These are phyloP conservation scores for Scedosporium aurantiacum DNA, from an alignment of 2,329 filamentous ascomycete species.

Conservation along the genomic window DNA sequence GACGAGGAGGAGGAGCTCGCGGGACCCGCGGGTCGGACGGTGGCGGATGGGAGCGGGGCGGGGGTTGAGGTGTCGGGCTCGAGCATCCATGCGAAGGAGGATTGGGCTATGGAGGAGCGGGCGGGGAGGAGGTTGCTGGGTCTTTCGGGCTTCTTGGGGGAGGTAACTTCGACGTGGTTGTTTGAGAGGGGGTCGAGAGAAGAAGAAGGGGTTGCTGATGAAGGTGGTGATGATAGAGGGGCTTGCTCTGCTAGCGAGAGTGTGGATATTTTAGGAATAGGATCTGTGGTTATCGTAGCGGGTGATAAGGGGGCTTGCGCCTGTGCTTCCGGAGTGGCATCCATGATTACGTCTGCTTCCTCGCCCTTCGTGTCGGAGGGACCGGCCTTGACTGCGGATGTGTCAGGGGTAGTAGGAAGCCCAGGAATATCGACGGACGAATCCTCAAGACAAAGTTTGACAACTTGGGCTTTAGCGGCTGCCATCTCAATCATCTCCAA, in stretches of 20 bases:
- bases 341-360: conserved; percentile 4
- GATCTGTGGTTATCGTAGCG: conserved; percentile 6
- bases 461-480: conserved; percentile 53
- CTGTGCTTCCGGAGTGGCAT: conserved; percentile 1
- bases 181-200: not conserved
- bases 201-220: not conserved
- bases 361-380: not conserved
- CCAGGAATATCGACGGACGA: conserved; percentile 26
- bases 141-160: not conserved
- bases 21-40: conserved; percentile 16
- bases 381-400: not conserved
- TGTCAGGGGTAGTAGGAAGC: not conserved
- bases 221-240: conserved; percentile 7
- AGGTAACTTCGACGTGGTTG: not conserved
- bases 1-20: conserved; percentile 11
- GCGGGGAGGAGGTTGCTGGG: conserved; percentile 35
- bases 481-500: conserved; percentile 46
- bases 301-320: not conserved
- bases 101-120: conserved; percentile 58
- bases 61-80: conserved; percentile 36
- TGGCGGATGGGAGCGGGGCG: conserved; percentile 12
- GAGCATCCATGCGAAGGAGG: conserved; percentile 72
- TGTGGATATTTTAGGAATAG: conserved; percentile 10
- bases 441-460: conserved; percentile 51
- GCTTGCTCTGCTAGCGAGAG: conserved; percentile 13